Evolutionary conservation across 202 grass and related monocot species (phyloP), one percentile per base, ranked within the genome.

Genomic region (Setaria viridis): DNA sequence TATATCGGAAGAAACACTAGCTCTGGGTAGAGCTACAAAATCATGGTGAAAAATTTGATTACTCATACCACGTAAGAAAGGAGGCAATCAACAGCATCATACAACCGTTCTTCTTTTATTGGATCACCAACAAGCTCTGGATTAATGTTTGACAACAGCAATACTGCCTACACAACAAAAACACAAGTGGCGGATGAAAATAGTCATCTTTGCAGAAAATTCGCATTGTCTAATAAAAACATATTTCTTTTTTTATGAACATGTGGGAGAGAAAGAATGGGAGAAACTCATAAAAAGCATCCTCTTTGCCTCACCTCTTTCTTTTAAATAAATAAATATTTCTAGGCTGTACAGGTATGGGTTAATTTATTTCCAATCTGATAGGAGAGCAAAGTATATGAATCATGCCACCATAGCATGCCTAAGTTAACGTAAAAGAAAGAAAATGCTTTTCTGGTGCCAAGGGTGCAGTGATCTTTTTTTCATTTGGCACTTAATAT

Each of bases 21-120:
- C 54, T 20, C 6, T 56, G 20, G 54, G 20, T 2, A n/a, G 17
- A 56, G 20, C 0, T 9, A 58, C 13, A 65, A n/a, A 67, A 68
- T 20, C 1, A 35, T 10, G 46, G 15, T 45, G 45, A 16, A 51
- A 16, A 68, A 4, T 30, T 56, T 57, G 9, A 56, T 45, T 58
- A 58, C 13, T 21, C 13, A 5, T 86, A 86, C 84, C 76, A 41
- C 43, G 2, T 51, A 79, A 29, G 84, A 72, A 29, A 86, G 67
- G 2, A 80, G 64, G 19, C 53, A 86, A 58, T 86, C 76, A 4
- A 86, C 42, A 0, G 75, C 84, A 29, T 80, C 66, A 41, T 62
- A 80, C 8, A 86, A 2, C 4, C 54, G 3, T 12, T 72, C 76
- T 53, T 29, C 49, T 32, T 60, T 46, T 46, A 79, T 70, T 19